Percentiles rank a stretch among this genome's conserved stretches.
These are phyloP conservation scores for Linaria vulgaris DNA, from an alignment of 257 asterid genomes.

Conservation along the genomic window DNA sequence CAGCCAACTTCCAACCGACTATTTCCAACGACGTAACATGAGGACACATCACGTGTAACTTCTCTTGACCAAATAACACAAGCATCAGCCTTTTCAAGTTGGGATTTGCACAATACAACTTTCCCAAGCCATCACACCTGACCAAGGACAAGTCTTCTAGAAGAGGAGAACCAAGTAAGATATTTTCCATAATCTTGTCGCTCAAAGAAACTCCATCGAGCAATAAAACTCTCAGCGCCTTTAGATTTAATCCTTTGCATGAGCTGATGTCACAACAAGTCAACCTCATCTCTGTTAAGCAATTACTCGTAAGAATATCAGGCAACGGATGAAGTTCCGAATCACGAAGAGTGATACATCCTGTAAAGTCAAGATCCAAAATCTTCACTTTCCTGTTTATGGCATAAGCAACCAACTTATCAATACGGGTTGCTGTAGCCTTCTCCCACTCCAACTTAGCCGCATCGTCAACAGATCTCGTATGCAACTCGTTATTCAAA, in stretches of 20 bases:
- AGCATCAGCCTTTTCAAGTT: background rate
- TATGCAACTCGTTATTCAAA: too few relatives aligned
- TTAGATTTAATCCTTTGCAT: background rate
- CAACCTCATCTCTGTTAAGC: background rate
- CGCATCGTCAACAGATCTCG: too few relatives aligned
- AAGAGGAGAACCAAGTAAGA: too few relatives aligned
- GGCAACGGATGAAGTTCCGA: background rate
- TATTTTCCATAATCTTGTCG: background rate
- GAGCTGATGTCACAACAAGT: background rate
- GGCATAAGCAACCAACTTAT: background rate
- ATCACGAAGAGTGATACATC: background rate
- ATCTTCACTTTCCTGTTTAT: background rate
- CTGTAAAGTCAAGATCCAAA: background rate
- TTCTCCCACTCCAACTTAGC: background rate
- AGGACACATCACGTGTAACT: background rate
- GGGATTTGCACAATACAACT: background rate
- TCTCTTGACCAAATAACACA: background rate
- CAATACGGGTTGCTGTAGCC: background rate
- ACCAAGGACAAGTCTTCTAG: background rate
- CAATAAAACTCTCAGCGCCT: background rate
- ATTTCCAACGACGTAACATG: background rate
- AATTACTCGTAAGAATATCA: background rate
- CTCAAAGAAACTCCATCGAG: too few relatives aligned
- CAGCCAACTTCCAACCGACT: background rate
- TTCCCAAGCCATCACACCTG: background rate